Base-by-base conservation (phyloP, 176 grass and related monocot species). In the Oryza nivara region DNA sequence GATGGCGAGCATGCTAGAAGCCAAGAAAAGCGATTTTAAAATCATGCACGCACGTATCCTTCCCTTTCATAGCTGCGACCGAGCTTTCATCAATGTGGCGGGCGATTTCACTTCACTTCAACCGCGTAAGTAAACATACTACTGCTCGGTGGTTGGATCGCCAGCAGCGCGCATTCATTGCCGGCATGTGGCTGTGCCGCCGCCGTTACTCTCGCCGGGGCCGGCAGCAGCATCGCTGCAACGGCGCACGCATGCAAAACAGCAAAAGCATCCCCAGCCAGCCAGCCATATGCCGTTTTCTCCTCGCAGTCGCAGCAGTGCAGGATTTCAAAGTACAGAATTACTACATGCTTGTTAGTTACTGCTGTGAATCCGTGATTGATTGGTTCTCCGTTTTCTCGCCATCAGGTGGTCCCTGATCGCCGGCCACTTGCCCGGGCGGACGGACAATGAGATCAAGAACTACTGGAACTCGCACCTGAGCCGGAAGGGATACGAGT, bases 391-490 rank as follows among this genome's bases (percentile, higher is more conserved):
- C 35, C 35, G 13, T 15, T 16, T 16, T 17, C 28, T 7, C 20
- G 13, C 32, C 30, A 6, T 36, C 87, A 92, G 91, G 47, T 92
- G 91, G 91, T 92, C 91, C 52, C 83, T 92, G 5, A 92, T 92
- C 61, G 91, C 91, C 11, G 87, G 91, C 0, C 91, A 92, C 64
- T 38, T 92, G 22, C 91, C 91, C 4, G 84, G 87, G 20, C 84
- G 91, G 23, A 91, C 89, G 22, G 84, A 91, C 41, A 91, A 91
- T 75, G 84, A 91, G 80, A 91, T 91, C 80, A 91, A 91, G 41
- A 91, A 91, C 64, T 84, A 91, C 75, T 91, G 89, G 89, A 91
- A 91, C 89, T 91, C 89, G 75, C 84, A 91, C 23, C 82, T 91
- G 0, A 91, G 89, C 60, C 66, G 77, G 72, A 49, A 71, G 61